These are phyloP conservation scores for Mucor saturninus DNA, from an alignment of 371 early-diverging fungal species.

Conservation along the genomic window DNA sequence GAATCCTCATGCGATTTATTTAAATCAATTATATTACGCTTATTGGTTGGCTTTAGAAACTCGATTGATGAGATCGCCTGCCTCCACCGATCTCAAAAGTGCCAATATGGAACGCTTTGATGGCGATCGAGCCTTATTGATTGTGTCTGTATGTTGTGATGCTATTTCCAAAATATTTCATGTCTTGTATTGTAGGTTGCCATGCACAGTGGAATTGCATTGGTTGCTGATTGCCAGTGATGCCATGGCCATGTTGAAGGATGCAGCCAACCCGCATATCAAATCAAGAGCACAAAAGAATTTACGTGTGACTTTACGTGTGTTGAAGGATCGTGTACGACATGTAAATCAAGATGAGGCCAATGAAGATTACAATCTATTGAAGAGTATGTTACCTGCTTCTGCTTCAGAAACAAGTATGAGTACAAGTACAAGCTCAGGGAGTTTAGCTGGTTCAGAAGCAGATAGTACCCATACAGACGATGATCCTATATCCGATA, in stretches of 20 bases:
- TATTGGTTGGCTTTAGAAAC: conserved; percentile 41
- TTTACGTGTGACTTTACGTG: conserved; percentile 21
- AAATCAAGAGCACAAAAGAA: conserved; percentile 36
- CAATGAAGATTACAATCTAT: conserved; percentile 7
- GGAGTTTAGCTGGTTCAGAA: conserved; percentile 26
- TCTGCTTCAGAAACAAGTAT: conserved; percentile 3
- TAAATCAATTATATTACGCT: conserved; percentile 39
- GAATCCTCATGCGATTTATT: conserved; percentile 33
- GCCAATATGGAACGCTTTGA: conserved; percentile 37
- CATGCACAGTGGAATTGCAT: conserved; percentile 45
- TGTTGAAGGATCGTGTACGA: conserved; percentile 25
- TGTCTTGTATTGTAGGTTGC: conserved; percentile 28
- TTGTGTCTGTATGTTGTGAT: conserved; percentile 48
- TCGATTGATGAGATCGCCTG: conserved; percentile 41
- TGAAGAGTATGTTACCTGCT: conserved; percentile 15
- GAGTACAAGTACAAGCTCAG: conserved; percentile 24
- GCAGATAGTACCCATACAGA: conserved; percentile 7
- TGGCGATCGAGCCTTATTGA: conserved; percentile 41
- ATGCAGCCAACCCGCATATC: conserved; percentile 33
- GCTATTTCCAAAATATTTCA: conserved; percentile 43
- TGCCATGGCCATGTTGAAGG: conserved; percentile 32
- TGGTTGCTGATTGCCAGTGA: conserved; percentile 44
- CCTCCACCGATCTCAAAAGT: conserved; percentile 26
- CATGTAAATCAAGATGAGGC: not conserved
- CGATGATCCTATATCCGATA: not conserved